Percentiles rank a stretch among this genome's conserved stretches.
phyloP scores from a whole-genome alignment of 225 moss, liverwort and hornwort species.

The Straminergon stramineum region DNA sequence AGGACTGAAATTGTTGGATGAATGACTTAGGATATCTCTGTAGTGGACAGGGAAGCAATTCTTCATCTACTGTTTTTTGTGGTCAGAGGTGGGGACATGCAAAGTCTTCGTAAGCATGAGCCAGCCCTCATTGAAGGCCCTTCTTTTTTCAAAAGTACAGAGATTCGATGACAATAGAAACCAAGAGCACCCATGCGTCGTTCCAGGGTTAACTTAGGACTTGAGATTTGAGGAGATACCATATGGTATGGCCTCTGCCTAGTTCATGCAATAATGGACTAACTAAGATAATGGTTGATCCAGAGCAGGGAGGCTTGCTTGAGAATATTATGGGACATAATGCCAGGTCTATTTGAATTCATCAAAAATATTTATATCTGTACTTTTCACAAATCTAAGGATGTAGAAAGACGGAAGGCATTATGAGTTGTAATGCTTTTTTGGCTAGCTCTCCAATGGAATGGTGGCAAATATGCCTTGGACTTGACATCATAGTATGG shows the following conservation, averaged over 20 bases:
- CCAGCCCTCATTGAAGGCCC: no score
- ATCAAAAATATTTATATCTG: accelerated
- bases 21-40: no score
- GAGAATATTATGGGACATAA: neutral
- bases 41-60: no score
- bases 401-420: neutral
- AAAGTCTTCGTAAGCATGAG: no score
- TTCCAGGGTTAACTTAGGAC: neutral
- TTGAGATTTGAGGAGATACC: neutral
- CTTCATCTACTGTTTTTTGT: no score
- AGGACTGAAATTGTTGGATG: no score
- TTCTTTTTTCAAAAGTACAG: no score
- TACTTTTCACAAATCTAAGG: neutral
- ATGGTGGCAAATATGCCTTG: neutral
- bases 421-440: neutral
- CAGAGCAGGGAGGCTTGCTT: neutral
- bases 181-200: no score
- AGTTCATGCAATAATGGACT: neutral
- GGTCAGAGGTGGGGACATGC: no score
- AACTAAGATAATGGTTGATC: neutral
- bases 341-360: neutral
- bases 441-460: neutral
- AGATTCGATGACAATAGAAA: no score
- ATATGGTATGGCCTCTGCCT: neutral
- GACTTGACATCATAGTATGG: neutral